Evolutionary conservation across 805 yeast species (phyloP), one percentile per base, ranked within the genome.

Genomic region (Candida fluviatilis): DNA sequence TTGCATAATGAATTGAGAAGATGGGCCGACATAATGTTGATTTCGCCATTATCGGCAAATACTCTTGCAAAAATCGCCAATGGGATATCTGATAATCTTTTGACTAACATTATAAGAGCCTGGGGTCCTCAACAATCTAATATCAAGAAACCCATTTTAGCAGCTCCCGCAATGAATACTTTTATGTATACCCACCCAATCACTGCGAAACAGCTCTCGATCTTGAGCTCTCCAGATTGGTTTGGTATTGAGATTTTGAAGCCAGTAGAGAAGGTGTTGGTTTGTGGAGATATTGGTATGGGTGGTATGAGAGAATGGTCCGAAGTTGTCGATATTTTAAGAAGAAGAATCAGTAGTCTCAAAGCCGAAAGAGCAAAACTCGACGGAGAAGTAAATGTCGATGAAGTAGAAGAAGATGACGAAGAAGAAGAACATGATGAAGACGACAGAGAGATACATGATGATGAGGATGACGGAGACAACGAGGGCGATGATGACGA

Each of bases 231-330:
- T 26, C 52, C 55, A 11, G 73, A 68, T 25, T 62, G 60, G 27
- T 66, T 67, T 46, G 73, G 72, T 8, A 57, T 67, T 37, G 73
- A 69, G 40, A 51, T 69, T 10, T 56, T 69, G 45, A 67, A 66
- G 41, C 75, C 75, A 12, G 73, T 69, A 7, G 75, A 69, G 38
- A 69, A 69, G 46, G 71, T 69, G 1, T 57, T 69, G 43, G 66
- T 69, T 5, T 69, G 75, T 52, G 75, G 75, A 4, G 75, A 69
- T 45, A 69, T 69, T 34, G 75, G 75, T 1, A 68, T 69, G 73
- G 75, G 75, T 4, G 75, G 75, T 5, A 69, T 69, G 75, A 51
- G 73, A 36, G 75, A 69, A 51, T 69, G 75, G 75, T 55, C 49
- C 42, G 75, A 69, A 24, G 52, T 68, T 18, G 75, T 69, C 17